These are phyloP conservation scores for Breynia disticha DNA, from an alignment of 441 rosid genomes.

Conservation along the genomic window DNA sequence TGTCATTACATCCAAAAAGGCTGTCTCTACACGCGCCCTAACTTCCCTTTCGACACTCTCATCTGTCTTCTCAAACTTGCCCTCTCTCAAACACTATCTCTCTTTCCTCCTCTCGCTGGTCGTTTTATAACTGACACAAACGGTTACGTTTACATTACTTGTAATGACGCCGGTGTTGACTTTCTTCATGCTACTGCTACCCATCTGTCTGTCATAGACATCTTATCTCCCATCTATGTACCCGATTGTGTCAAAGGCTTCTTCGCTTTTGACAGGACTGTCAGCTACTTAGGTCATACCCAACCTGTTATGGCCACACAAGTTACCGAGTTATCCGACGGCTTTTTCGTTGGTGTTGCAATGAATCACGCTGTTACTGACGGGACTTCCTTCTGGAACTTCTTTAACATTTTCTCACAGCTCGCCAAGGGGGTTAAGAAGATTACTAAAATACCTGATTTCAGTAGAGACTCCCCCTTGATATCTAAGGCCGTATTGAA, in stretches of 20 bases:
- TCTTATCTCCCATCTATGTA: constrained; percentile 44
- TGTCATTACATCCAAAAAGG: constrained; percentile 97
- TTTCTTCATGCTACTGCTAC: constrained; percentile 50
- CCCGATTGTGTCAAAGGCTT: constrained; percentile 53
- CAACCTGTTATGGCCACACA: constrained; percentile 67
- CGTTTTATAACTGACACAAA: constrained; percentile 49
- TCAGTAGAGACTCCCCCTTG: constrained; percentile 48
- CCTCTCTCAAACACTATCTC: constrained; percentile 56
- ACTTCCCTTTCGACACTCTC: constrained; percentile 32
- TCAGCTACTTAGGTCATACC: constrained; percentile 65
- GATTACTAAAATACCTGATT: constrained; percentile 48
- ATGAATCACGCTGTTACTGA: constrained; percentile 76
- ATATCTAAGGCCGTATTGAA: constrained; percentile 42
- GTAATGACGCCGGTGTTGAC: constrained; percentile 69
- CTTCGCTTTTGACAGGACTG: constrained; percentile 49
- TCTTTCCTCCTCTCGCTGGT: constrained; percentile 78
- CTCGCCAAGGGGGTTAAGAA: constrained; percentile 41
- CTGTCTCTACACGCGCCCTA: constrained; percentile 41
- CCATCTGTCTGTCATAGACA: constrained; percentile 24
- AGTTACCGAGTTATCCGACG: constrained; percentile 68
- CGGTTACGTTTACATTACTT: constrained; percentile 50
- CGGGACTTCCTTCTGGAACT: constrained; percentile 92
- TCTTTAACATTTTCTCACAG: constrained; percentile 78
- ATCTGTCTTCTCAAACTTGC: constrained; percentile 39
- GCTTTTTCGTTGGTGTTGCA: constrained; percentile 66